Conservation (phyloP, 352 stramenopile species). For the Pilasporangium apinafurcum region DNA sequence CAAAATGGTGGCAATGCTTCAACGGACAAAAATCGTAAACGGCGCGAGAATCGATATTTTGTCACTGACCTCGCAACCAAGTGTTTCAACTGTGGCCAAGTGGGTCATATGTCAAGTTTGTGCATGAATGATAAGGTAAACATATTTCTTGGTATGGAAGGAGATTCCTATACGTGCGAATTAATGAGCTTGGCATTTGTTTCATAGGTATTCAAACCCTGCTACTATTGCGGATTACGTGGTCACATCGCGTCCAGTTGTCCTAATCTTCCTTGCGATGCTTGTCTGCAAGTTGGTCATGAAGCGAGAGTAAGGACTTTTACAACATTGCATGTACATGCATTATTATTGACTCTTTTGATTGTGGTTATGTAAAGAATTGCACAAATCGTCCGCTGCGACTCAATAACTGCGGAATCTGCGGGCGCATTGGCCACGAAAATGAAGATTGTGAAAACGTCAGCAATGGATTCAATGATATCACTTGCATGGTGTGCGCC, state of each 20-base stretch:
- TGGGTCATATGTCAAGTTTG: constrained; percentile 69
- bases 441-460: constrained; percentile 33
- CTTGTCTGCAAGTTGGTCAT: constrained; percentile 66
- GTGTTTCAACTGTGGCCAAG: constrained; percentile 79
- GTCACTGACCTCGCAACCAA: constrained; percentile 77
- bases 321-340: neutral
- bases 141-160: neutral
- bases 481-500: constrained; percentile 76
- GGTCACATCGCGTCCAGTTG: constrained; percentile 67
- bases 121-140: constrained; percentile 63
- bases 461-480: constrained; percentile 10
- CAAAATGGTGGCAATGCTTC: constrained; percentile 10
- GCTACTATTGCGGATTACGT: constrained; percentile 74
- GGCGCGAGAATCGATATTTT: constrained; percentile 74
- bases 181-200: no score
- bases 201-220: constrained; percentile 46
- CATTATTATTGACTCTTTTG: neutral
- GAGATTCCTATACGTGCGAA: no score
- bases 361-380: constrained; percentile 16
- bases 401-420: constrained; percentile 37
- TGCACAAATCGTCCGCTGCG: constrained; percentile 46
- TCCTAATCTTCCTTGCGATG: constrained; percentile 57
- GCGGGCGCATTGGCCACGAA: constrained; percentile 47
- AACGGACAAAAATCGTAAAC: constrained; percentile 26
- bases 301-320: constrained; percentile 31